phyloP scores from a whole-genome alignment of 2,329 filamentous ascomycete genomes.

The Trichoderma harzianum region DNA sequence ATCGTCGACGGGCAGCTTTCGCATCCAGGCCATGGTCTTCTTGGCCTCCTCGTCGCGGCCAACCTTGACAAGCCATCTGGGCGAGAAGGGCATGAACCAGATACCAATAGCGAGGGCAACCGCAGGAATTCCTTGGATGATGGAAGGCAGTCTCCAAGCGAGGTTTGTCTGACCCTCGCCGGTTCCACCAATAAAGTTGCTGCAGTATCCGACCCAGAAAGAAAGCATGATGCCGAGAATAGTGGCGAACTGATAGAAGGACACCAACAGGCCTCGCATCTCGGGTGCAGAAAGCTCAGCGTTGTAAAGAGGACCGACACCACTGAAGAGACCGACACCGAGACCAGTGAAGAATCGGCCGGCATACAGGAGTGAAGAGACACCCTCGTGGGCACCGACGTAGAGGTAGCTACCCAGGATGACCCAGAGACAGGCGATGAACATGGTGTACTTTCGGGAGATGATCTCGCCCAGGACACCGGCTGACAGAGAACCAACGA shows the following conservation, averaged over 20 bases:
- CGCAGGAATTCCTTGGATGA: constrained; percentile 65
- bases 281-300: constrained; percentile 44
- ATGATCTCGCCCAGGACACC: constrained; percentile 68
- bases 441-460: constrained; percentile 66
- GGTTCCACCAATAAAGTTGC: constrained; percentile 35
- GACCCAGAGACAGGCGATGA: constrained; percentile 65
- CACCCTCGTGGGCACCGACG: constrained; percentile 54
- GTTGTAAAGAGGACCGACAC: constrained; percentile 59
- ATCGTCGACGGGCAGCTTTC: constrained; percentile 59
- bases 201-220: constrained; percentile 58
- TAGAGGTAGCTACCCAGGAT: constrained; percentile 69
- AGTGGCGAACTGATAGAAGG: constrained; percentile 51
- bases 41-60: constrained; percentile 66
- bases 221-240: constrained; percentile 62
- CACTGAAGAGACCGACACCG: constrained; percentile 65
- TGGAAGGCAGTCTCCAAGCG: constrained; percentile 48
- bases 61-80: constrained; percentile 71
- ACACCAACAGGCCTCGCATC: constrained; percentile 42
- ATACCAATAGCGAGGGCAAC: constrained; percentile 66
- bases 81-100: constrained; percentile 76
- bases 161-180: constrained; percentile 42
- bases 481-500: constrained; percentile 67
- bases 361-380: constrained; percentile 26
- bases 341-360: constrained; percentile 46
- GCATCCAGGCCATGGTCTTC: constrained; percentile 59